These are phyloP conservation scores for Plenodomus lindquistii DNA, from an alignment of 2,329 filamentous ascomycete genomes.

Conservation along the genomic window DNA sequence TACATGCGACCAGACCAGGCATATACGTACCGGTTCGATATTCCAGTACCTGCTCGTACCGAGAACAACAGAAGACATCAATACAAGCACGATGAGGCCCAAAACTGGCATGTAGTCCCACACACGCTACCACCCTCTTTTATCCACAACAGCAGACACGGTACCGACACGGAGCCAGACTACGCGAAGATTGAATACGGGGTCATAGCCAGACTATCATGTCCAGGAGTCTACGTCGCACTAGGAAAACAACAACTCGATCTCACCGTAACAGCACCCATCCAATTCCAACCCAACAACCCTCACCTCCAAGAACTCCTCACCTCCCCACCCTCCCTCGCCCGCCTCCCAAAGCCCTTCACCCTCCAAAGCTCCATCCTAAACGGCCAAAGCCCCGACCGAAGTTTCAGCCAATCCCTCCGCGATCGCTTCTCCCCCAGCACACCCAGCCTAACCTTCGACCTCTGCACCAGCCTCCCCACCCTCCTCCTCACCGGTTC, in stretches of 20 bases:
- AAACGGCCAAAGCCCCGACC: constrained; percentile 7
- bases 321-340: constrained; percentile 2
- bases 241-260: constrained; percentile 10
- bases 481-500: constrained; percentile 16
- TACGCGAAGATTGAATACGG: constrained; percentile 24
- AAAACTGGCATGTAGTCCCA: constrained; percentile 15
- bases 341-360: constrained; percentile 13
- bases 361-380: constrained; percentile 20
- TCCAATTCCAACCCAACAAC: constrained; percentile 25
- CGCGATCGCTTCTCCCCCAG: constrained; percentile 22
- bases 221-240: constrained; percentile 12
- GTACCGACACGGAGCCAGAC: constrained; percentile 11
- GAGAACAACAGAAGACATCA: constrained; percentile 12
- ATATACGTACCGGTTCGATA: constrained; percentile 26
- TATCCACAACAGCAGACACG: not conserved
- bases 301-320: constrained; percentile 3
- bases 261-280: constrained; percentile 8
- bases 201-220: constrained; percentile 19
- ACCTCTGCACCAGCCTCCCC: constrained; percentile 17
- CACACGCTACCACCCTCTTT: constrained; percentile 32
- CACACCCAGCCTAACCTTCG: constrained; percentile 28
- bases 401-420: constrained; percentile 25
- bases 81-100: constrained; percentile 20
- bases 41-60: constrained; percentile 23
- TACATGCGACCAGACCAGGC: constrained; percentile 10